phyloP scores from a whole-genome alignment of 1,139 yeast genomes.

The Nakaseomyces sp. region DNA sequence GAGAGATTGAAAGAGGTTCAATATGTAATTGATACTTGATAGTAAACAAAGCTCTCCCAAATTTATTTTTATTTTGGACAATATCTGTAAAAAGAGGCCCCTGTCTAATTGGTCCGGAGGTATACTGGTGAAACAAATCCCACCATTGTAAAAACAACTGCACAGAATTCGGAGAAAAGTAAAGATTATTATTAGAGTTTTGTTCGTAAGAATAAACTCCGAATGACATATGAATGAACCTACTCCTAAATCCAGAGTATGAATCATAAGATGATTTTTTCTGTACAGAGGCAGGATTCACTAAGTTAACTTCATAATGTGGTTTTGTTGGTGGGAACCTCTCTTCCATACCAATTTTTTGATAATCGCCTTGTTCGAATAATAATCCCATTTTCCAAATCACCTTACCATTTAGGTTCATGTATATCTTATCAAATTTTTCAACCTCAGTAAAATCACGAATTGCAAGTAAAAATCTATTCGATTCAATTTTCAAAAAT shows the following conservation, averaged over 20 bases:
- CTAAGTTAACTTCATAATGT: slow-evolving; percentile 57
- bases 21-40: slow-evolving; percentile 66
- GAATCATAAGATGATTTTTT: slow-evolving; percentile 49
- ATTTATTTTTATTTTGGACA: slow-evolving; percentile 38
- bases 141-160: slow-evolving; percentile 75
- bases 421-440: slow-evolving; percentile 38
- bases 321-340: slow-evolving; percentile 41
- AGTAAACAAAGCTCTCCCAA: slow-evolving; percentile 67
- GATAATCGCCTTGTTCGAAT: slow-evolving; percentile 37
- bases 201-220: slow-evolving; percentile 44
- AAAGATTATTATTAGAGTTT: slow-evolving; percentile 50
- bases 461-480: slow-evolving; percentile 58
- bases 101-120: slow-evolving; percentile 65
- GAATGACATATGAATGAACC: slow-evolving; percentile 67
- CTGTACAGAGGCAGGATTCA: slow-evolving; percentile 48
- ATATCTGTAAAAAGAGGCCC: slow-evolving; percentile 52
- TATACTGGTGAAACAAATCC: slow-evolving; percentile 55
- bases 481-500: slow-evolving; percentile 54
- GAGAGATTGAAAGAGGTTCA: slow-evolving; percentile 63
- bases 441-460: slow-evolving; percentile 27
- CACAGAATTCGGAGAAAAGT: slow-evolving; percentile 61
- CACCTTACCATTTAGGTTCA: slow-evolving; percentile 46
- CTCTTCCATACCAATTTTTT: slow-evolving; percentile 24
- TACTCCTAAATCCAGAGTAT: slow-evolving; percentile 62
- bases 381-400: slow-evolving; percentile 43